phyloP scores from a whole-genome alignment of 148 eudicot species.

The Spergularia marina region DNA sequence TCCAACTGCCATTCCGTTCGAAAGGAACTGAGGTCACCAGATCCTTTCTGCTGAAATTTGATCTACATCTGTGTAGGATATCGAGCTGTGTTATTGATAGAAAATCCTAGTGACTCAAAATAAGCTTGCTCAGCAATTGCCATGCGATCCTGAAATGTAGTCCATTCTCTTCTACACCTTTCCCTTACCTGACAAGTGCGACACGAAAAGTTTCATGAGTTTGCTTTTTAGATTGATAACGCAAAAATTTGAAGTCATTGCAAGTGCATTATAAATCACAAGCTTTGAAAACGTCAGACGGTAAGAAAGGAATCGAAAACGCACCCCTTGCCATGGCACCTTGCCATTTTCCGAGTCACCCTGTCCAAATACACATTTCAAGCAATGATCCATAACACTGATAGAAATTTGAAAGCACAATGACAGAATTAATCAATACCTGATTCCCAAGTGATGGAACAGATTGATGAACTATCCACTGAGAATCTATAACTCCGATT shows the following conservation, averaged over 20 bases:
- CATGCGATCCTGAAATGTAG: conserved; percentile 64
- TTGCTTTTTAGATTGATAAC: no score
- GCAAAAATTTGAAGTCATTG: no score
- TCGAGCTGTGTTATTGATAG: conserved; percentile 23
- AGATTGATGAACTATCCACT: conserved; percentile 77
- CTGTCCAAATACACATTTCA: conserved; percentile 33
- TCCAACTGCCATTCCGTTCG: background rate
- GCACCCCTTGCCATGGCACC: conserved; percentile 82
- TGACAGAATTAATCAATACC: conserved; percentile 27
- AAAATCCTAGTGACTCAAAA: conserved; percentile 44
- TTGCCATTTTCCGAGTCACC: conserved; percentile 57
- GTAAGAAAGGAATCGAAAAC: conserved; percentile 13
- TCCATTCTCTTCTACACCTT: conserved; percentile 80
- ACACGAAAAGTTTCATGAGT: no score
- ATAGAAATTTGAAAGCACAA: background rate
- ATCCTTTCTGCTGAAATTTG: background rate
- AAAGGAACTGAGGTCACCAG: background rate
- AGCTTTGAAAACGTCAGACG: no score
- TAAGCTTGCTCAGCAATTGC: conserved; percentile 53
- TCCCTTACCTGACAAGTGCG: conserved; percentile 37
- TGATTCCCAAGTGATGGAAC: conserved; percentile 88
- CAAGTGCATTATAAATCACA: no score
- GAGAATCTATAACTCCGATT: conserved; percentile 85
- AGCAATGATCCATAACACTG: background rate
- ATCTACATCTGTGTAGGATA: conserved; percentile 26